Conservation (phyloP, 2,329 filamentous ascomycete genomes). For the Exophiala oligosperma region DNA sequence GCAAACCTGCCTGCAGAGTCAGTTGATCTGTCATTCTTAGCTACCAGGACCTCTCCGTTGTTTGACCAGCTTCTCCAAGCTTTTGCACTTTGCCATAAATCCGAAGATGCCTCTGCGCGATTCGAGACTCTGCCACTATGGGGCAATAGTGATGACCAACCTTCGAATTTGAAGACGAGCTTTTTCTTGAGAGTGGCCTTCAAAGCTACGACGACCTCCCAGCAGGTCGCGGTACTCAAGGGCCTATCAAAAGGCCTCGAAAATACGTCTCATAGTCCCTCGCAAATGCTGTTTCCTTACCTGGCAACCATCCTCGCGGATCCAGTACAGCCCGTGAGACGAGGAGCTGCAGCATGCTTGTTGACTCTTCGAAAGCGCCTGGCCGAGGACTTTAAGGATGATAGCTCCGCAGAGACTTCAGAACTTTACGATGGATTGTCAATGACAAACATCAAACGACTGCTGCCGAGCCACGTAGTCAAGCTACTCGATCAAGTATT, state of each 20-base stretch:
- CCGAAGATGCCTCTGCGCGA: conserved; percentile 33
- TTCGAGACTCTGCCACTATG: conserved; percentile 42
- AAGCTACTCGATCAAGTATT: conserved; percentile 67
- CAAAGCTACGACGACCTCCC: conserved; percentile 24
- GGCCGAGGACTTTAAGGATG: conserved; percentile 38
- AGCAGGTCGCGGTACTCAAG: conserved; percentile 39
- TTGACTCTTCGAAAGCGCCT: conserved; percentile 57
- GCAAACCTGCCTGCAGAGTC: conserved; percentile 33
- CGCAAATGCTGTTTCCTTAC: conserved; percentile 84
- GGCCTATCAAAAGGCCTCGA: conserved; percentile 46
- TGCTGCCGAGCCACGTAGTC: conserved; percentile 32
- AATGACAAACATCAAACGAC: conserved; percentile 13
- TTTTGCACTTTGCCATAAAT: conserved; percentile 38
- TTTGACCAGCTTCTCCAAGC: conserved; percentile 41
- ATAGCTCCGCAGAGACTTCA: neutral
- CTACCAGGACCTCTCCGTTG: conserved; percentile 33
- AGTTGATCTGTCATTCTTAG: conserved; percentile 41
- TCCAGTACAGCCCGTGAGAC: conserved; percentile 71
- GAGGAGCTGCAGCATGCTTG: conserved; percentile 69
- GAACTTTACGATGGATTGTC: conserved; percentile 16
- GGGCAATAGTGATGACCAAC: conserved; percentile 22
- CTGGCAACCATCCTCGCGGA: conserved; percentile 73
- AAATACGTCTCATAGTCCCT: conserved; percentile 61
- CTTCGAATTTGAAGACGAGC: conserved; percentile 16
- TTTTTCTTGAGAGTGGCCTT: conserved; percentile 26